Base-by-base conservation (phyloP, 768 basidiomycete genomes). In the Serendipita sp. region DNA sequence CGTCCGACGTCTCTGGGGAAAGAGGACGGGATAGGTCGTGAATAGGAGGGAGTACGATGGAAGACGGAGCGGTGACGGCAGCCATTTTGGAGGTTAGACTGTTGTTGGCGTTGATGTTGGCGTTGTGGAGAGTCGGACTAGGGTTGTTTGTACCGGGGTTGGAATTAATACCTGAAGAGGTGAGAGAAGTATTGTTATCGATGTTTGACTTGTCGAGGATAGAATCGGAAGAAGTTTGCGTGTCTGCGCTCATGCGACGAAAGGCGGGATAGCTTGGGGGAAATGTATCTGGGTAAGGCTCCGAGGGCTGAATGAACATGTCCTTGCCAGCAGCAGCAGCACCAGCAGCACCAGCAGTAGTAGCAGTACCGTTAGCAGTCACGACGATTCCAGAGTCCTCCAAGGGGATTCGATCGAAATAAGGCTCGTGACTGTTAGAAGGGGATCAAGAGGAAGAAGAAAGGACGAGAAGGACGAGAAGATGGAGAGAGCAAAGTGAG, bases 1-100 rank as follows among this genome's bases (percentile, higher is more conserved):
- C 74, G 69, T 81, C 76, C 8, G 72, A 64, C 13, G 70, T 66
- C 62, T 78, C 75, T 45, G 76, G 75, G 66, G 73, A 71, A 69
- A 75, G 76, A 5, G 79, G 43, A 62, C 69, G 72, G 2, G 86
- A 83, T 72, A 88, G 87, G 77, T 87, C 67, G 70, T 79, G 75
- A 66, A 75, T 75, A 16, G 81, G 75, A 40, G 79, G 74, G 23
- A 58, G 52, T 2, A 44, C 64, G 53, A 33, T 37, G 16, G 40
- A 18, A 37, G 16, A 34, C 63, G 63, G 36, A 36, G 34, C 18
- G n/a, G 48, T 18, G 63, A 36, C 40, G 4, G 63, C 34, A 29
- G 50, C 13, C 63, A 36, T 46, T 27, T 48, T 46, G 6, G 18
- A 16, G 44, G 15, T 46, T 27, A 23, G 50, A 27, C 52, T 52